Evolutionary conservation across 441 rosid genomes (phyloP).

Genomic region (Erysimum pusillum): DNA sequence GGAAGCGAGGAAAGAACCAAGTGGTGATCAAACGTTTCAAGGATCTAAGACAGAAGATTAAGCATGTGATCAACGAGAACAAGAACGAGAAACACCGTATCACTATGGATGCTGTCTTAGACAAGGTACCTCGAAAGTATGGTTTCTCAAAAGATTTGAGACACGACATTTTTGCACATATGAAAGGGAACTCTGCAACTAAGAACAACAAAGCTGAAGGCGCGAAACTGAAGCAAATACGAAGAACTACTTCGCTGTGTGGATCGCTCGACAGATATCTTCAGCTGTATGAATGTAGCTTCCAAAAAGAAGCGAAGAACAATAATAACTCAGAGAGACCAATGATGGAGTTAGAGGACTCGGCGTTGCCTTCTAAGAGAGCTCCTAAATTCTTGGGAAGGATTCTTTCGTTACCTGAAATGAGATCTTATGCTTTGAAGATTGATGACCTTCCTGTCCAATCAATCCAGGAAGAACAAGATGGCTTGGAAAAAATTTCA

Average conservation of each 20-base stretch:
- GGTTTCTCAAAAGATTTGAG: conserved; percentile 64
- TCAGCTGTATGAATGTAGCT: conserved; percentile 65
- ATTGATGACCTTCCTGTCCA: conserved; percentile 40
- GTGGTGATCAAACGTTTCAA: conserved; percentile 65
- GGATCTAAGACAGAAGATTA: conserved; percentile 73
- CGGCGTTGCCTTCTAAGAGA: conserved; percentile 28
- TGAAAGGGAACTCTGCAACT: conserved; percentile 35
- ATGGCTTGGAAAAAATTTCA: conserved; percentile 32
- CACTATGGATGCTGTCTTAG: conserved; percentile 81
- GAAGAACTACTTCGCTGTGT: conserved; percentile 63
- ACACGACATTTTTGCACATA: conserved; percentile 47
- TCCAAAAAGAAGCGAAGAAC: conserved; percentile 58
- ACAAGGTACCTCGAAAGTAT: conserved; percentile 71
- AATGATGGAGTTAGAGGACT: conserved; percentile 46
- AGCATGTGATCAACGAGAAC: conserved; percentile 61
- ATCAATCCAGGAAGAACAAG: conserved; percentile 40
- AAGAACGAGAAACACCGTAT: conserved; percentile 73
- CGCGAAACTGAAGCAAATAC: conserved; percentile 44
- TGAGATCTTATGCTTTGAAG: conserved; percentile 48
- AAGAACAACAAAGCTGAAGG: conserved; percentile 43
- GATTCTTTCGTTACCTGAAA: conserved; percentile 71
- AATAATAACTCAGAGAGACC: conserved; percentile 42
- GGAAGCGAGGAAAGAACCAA: conserved; percentile 53
- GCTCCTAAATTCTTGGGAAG: conserved; percentile 57
- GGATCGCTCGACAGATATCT: conserved; percentile 70